A percentile compares a stretch with the other conserved stretches of the same genome.
These are phyloP conservation scores for Simplicillium sp. DNA, from an alignment of 2,329 filamentous ascomycete species.

Conservation along the genomic window DNA sequence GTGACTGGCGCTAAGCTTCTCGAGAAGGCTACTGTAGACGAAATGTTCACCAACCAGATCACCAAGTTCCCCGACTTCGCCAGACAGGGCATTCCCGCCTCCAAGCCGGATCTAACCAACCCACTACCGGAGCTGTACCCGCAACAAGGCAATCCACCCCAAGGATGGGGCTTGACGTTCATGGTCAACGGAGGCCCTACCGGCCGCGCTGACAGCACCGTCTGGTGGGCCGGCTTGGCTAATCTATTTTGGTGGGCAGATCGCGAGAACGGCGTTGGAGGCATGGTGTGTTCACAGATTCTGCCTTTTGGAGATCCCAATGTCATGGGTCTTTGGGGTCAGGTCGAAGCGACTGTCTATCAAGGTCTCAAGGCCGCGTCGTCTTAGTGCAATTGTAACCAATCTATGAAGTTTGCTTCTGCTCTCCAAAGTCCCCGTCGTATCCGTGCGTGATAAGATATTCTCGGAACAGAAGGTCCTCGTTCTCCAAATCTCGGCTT, in stretches of 20 bases:
- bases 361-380: constrained; percentile 7
- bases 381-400: neutral
- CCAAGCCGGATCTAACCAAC: constrained; percentile 40
- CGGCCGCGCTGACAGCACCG: constrained; percentile 41
- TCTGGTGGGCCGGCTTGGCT: constrained; percentile 48
- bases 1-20: constrained; percentile 45
- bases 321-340: constrained; percentile 29
- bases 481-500: constrained; percentile 10
- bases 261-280: constrained; percentile 46
- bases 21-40: constrained; percentile 44
- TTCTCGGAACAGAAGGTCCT: constrained; percentile 11
- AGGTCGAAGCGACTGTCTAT: constrained; percentile 29
- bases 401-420: too few species aligned
- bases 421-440: neutral
- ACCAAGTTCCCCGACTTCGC: constrained; percentile 43
- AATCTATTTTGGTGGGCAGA: constrained; percentile 58
- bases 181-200: constrained; percentile 42
- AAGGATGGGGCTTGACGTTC: constrained; percentile 56
- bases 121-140: constrained; percentile 40
- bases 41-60: constrained; percentile 58
- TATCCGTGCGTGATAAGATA: neutral
- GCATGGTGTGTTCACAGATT: constrained; percentile 39
- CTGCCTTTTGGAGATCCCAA: constrained; percentile 36
- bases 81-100: constrained; percentile 29
- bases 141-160: constrained; percentile 33